Evolutionary conservation across 2,329 filamentous ascomycete species (phyloP), one percentile per base, ranked within the genome.

Genomic region (Thermomyces lanuginosus): DNA sequence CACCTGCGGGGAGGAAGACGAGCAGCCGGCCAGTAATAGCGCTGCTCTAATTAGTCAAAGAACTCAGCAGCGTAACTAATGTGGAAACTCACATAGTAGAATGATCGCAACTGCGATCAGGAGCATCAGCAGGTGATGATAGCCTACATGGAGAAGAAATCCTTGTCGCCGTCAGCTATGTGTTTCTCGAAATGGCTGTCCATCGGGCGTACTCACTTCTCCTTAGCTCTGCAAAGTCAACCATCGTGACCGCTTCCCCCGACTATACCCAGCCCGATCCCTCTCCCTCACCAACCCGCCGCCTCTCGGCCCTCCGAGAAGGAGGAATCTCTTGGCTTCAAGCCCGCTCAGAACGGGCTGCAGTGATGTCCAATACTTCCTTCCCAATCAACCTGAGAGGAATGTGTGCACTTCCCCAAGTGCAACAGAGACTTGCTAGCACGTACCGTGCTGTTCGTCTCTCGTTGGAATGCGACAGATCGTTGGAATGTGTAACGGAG

Each of bases 71-170:
- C 29, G 31, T 26, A 29, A 17, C 30, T 15, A 22, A 16, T 7
- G 9, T 6, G 7, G 9, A 18, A 15, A 67, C 82, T 60, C 64
- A 92, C 84, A 95, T 40, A 98, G 66, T 49, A 98, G 63, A 54
- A 98, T 92, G 46, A 98, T 92, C 23, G 84, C 72, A 32, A 93
- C 63, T 30, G 80, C 84, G 48, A 98, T 92, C 40, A 98, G 61
- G 43, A 98, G 82, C 89, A 98, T 98, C 53, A 98, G 69, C 39
- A 95, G 77, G 71, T 98, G 71, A 48, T 76, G 71, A 71, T 72
- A 75, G 35, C 70, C 70, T 38, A 75, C 57, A 49, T 70, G 62
- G 33, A 69, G 66, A 51, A 73, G 56, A 43, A 72, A 56, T 43
- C 66, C 64, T 68, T n/a, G n/a, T n/a, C n/a, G n/a, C n/a, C n/a